Percentiles rank a stretch among this genome's conserved stretches.
phyloP scores from a whole-genome alignment of 2,329 filamentous ascomycete genomes.

The Alternaria angustiovoidea region DNA sequence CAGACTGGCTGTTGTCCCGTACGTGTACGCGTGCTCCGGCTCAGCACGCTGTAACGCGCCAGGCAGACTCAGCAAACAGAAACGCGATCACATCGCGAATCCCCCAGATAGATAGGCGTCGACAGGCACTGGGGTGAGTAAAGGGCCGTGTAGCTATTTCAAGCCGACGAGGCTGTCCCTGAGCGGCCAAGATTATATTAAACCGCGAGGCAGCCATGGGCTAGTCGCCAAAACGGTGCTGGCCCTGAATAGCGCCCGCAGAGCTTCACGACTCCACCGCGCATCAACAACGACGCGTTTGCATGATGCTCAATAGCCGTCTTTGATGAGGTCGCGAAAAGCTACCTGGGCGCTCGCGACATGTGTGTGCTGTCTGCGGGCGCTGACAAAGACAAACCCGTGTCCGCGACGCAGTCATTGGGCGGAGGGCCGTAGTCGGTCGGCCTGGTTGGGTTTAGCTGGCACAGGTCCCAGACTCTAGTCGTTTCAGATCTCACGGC shows the following conservation, averaged over 20 bases:
- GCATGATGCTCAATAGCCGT: not conserved
- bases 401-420: not conserved
- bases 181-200: not conserved
- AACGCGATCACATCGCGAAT: not conserved
- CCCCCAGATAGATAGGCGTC: constrained; percentile 12
- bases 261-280: not conserved
- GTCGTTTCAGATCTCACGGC: constrained; percentile 19
- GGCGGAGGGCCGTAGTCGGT: not conserved
- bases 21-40: not conserved
- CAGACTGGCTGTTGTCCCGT: constrained; percentile 4
- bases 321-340: not conserved
- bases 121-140: not conserved
- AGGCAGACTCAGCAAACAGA: constrained; percentile 12
- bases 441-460: constrained; percentile 17
- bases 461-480: not conserved
- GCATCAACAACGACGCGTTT: not conserved
- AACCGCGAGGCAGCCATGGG: not conserved
- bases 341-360: not conserved
- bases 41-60: constrained; percentile 9
- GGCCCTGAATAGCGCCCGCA: constrained; percentile 8
- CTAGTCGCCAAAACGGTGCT: constrained; percentile 1
- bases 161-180: constrained; percentile 1
- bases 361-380: not conserved
- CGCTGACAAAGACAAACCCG: constrained; percentile 2
- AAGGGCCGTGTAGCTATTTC: constrained; percentile 12